Evolutionary conservation across 2,329 filamentous ascomycete genomes (phyloP), one percentile per base, ranked within the genome.

Genomic region (Daldinia sp.): DNA sequence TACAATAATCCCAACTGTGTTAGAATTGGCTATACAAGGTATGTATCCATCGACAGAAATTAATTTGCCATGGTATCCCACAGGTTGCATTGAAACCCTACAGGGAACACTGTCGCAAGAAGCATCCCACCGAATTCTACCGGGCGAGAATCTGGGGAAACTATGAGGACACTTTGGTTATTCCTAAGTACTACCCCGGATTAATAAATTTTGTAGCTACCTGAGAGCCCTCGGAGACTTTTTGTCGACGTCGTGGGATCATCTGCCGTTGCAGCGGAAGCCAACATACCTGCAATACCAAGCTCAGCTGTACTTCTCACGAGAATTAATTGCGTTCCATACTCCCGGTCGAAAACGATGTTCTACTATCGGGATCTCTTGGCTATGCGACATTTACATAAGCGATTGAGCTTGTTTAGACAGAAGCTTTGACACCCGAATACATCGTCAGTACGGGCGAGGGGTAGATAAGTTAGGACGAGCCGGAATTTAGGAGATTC

Each of bases 71-170:
- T 33, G 54, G 57, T 12, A 53, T 50, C 66, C 56, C 39, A 39
- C 56, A 62, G 33, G 60, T 60, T 39, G n/a, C 64, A 63, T 65
- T 55, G 35, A 41, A 56, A 53, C 42, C 18, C 44, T 51, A 26
- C 63, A 61, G 39, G 35, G 30, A 39, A 39, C 3, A 39, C 13
- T 39, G 35, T 39, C 56, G 20, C 56, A 61, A 35, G 35, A 23
- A 56, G n/a, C 50, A 50, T 26, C 33, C 18, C 50, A 56, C 9
- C 51, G 15, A 51, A 63, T 70, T 70, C 44, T 66, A 37, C 63
- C 63, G 56, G 54, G 50, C 48, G 39, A 63, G 56, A 69, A 65
- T 62, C 69, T 59, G 69, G 69, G 66, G 69, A 69, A 70, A 56
- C 59, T 56, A 63, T 63, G 56, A 65, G 42, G 48, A 33, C 56